Evolutionary conservation across 2,329 filamentous ascomycete species (phyloP), one percentile per base, ranked within the genome.

Genomic region (Colletotrichum salicis): DNA sequence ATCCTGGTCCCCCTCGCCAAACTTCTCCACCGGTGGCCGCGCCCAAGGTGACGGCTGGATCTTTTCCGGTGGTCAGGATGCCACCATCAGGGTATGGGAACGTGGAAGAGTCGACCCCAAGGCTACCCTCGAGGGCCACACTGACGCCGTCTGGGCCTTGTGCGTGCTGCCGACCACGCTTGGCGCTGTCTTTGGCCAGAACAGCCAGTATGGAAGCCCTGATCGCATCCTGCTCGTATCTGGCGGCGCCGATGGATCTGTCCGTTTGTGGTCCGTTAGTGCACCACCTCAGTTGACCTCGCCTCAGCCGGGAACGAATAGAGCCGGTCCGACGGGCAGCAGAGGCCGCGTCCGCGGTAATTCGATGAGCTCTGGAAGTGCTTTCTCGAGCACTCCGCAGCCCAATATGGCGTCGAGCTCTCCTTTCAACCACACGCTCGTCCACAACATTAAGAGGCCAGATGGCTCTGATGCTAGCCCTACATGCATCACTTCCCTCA

Each of bases 1-100:
- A 0, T 93, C 96, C 4, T 98, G 94, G 87, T 95, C 94, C 2
- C 92, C 94, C 2, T 92, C 94, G 2, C 93, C 94, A 31, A 96
- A 94, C 78, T 97, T 98, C 80, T 93, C 94, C 8, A 97, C 94
- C 22, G 94, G 95, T 45, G 95, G 95, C 7, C 91, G 95, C 74
- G 94, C 94, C 8, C 91, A 93, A 76, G 96, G 96, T 37, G 96
- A 98, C 77, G 96, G 96, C 33, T 99, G 96, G 96, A 95, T 99
- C 75, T 99, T 99, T 82, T 98, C 96, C 5, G 96, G 96, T 72
- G 96, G 96, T 4, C 95, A 98, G 80, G 96, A 99, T 81, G 91
- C 94, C 22, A 97, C 94, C 7, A 91, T 99, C 48, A 91, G 95
- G 35, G 95, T 99, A 0, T 99, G 96, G 96, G 96, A 99, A 82